phyloP scores from a whole-genome alignment of 768 basidiomycete species.

The Tulasnella sp. region DNA sequence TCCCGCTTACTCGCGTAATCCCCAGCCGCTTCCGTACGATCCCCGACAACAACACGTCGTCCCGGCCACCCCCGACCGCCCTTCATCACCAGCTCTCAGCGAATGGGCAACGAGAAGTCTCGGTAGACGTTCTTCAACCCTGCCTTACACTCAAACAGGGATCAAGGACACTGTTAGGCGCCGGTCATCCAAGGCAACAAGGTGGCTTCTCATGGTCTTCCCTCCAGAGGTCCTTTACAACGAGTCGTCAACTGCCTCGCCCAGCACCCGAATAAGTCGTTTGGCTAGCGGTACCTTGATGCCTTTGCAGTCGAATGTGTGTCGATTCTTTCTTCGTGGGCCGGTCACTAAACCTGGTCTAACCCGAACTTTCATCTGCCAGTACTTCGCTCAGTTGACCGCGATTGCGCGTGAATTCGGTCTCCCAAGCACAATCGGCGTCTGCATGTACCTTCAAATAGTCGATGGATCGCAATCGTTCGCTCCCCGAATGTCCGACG shows the following conservation, averaged over 20 bases:
- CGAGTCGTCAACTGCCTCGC: slow-evolving; percentile 48
- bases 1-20: not conserved
- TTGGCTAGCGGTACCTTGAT: slow-evolving; percentile 59
- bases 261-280: slow-evolving; percentile 46
- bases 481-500: slow-evolving; percentile 66
- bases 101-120: slow-evolving; percentile 27
- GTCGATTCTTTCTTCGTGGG: not conserved
- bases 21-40: not conserved
- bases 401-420: slow-evolving; percentile 75
- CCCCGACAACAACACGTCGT: not conserved
- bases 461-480: slow-evolving; percentile 42
- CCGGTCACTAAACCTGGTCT: slow-evolving; percentile 15
- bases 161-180: slow-evolving; percentile 31
- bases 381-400: slow-evolving; percentile 68
- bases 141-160: slow-evolving; percentile 43
- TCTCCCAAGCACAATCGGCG: slow-evolving; percentile 61
- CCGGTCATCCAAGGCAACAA: slow-evolving; percentile 21
- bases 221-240: slow-evolving; percentile 49
- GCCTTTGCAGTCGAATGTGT: slow-evolving; percentile 64
- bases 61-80: slow-evolving; percentile 1
- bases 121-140: slow-evolving; percentile 35
- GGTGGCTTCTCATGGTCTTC: slow-evolving; percentile 52
- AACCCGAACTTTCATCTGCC: slow-evolving; percentile 7
- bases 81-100: not conserved
- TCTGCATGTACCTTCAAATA: slow-evolving; percentile 70